Base-by-base conservation (phyloP, 163 green algal genomes). In the Scenedesmus sp. region DNA sequence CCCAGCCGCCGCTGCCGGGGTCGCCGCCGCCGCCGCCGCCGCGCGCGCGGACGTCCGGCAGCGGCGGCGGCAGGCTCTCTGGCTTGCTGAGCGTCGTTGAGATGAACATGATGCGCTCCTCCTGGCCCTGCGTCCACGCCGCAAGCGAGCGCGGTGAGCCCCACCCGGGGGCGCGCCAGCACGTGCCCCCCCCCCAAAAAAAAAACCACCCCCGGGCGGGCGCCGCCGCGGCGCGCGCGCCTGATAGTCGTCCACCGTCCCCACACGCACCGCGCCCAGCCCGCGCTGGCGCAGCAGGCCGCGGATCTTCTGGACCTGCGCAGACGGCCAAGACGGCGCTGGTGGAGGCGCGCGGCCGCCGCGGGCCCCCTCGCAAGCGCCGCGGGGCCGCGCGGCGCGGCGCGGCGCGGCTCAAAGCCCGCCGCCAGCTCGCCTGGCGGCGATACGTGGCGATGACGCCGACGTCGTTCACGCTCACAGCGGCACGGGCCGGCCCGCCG, bases 191-290 rank as follows among this genome's bases (percentile, higher is more conserved):
- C 62, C 4, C 33, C n/a, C 4, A 34, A 5, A 60, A 31, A 31
- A 60, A 13, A 18, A 58, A 58, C 50, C 9, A n/a, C 50, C 48
- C 56, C 31, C 1, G 2, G 13, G 45, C 29, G 28, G 29, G 9
- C 24, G 13, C 3, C 2, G 15, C 14, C 7, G 14, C 42, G 1
- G 28, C 13, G 3, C 29, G 28, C 29, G 6, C 13, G 66, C 86
- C 48, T 96, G 90, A 73, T 90, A 94, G 75, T 97, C 92, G 48
- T 97, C 92, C 54, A 97, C 90, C 0, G 90, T 97, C 22, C 94
- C 94, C n/a, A 97, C 93, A 3, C 90, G 86, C 14, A 98, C 84
- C 0, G 79, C 81, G 11, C 80, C 83, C 36, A 95, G 80, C 1
- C 83, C 83, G 0, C 83, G 64, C 24, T 85, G 56, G 10, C 91